Percentiles rank a stretch among this genome's conserved stretches.
phyloP scores from a whole-genome alignment of 1,284 basidiomycete genomes.

The Omphalotus olearius region DNA sequence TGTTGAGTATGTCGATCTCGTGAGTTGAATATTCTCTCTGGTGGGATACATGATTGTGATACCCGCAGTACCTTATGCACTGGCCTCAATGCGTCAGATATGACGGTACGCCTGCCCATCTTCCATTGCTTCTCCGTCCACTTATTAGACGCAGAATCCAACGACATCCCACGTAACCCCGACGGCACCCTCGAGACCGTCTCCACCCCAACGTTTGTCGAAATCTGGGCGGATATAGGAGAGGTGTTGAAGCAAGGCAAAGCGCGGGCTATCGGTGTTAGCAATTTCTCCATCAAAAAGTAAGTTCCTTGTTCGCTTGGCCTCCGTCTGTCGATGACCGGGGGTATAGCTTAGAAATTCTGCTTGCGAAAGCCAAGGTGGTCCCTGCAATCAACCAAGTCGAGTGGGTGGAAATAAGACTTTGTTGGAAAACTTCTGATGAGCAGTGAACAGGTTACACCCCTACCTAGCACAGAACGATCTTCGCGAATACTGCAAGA shows the following conservation, averaged over 20 bases:
- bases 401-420: constrained; percentile 16
- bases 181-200: constrained; percentile 17
- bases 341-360: constrained; percentile 25
- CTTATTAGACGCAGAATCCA: no score
- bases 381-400: constrained; percentile 24
- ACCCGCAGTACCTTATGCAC: constrained; percentile 58
- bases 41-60: background rate
- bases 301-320: constrained; percentile 7
- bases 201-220: constrained; percentile 20
- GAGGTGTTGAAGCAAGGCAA: constrained; percentile 19
- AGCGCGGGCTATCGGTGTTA: constrained; percentile 42
- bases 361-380: constrained; percentile 18
- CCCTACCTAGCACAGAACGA: constrained; percentile 21
- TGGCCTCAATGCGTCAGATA: constrained; percentile 38
- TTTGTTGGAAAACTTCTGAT: background rate
- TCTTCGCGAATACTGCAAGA: constrained; percentile 19
- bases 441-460: constrained; percentile 16
- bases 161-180: constrained; percentile 11
- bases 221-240: constrained; percentile 23
- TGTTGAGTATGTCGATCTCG: constrained; percentile 56
- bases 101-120: background rate
- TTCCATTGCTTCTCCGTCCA: no score
- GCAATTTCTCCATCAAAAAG: constrained; percentile 29
- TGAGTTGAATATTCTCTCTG: constrained; percentile 13
- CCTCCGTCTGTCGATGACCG: no score